Base-by-base conservation (phyloP, 2,329 filamentous ascomycete species). In the Cercospora brassicicola region DNA sequence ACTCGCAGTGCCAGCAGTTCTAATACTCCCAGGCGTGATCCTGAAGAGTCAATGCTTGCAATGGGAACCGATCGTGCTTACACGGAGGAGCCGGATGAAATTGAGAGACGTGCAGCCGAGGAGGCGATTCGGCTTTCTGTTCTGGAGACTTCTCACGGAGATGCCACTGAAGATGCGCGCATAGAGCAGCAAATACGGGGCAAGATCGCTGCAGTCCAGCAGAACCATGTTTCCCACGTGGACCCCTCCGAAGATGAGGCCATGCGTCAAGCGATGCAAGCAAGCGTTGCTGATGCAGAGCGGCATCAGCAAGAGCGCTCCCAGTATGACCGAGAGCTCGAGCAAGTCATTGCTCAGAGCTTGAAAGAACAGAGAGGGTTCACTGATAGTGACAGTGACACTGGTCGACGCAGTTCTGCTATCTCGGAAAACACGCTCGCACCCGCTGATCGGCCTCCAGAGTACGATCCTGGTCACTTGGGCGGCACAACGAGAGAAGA, bases 141-240 rank as follows among this genome's bases (percentile, higher is more conserved):
- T 0, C 81, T 82, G 7, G 86, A 90, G 75, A 93, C 91, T 0
- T 93, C 91, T 0, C 84, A 82, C 0, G 91, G 92, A 10, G 84
- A 94, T 70, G 76, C 84, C 0, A 84, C 87, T 20, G 90, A 95
- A 77, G 92, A 95, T 74, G 84, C 84, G 23, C 83, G 86, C 67
- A 84, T 96, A 59, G 92, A 93, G 76, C 84, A 87, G 20, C 91
- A 91, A 0, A 90, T 96, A 61, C 85, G 91, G 13, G 88, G 90
- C 4, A 92, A 90, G 70, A 83, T 95, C 15, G 82, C 81, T 13
- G 88, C 91, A 72, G 77, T 89, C 2, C 81, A 85, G 65, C 73
- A 75, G 15, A 74, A 73, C 4, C 74, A 76, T 15, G 73, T 74
- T 8, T 73, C 76, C 7, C 73, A 79, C 18, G 76, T 69, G 2